Percentiles rank a stretch among this genome's conserved stretches.
Evolutionary conservation across 129 eudicot genomes (phyloP).

Genomic region (Helichrysum umbraculigerum): DNA sequence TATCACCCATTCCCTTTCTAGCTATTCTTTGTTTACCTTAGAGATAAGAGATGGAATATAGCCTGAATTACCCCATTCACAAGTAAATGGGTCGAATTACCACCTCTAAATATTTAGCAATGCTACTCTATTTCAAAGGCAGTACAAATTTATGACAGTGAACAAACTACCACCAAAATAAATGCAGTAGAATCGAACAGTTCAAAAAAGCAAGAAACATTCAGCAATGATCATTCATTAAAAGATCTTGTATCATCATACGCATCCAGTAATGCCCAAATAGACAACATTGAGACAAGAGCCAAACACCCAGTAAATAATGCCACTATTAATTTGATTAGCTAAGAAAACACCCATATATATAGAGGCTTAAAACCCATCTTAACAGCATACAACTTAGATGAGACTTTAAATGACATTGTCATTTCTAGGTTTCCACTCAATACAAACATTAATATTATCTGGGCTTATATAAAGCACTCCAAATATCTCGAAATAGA

Average conservation of each 20-base stretch:
- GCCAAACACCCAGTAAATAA: conserved; percentile 11
- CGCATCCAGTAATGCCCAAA: not conserved
- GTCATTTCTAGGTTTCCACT: not conserved
- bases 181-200: not conserved
- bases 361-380: not conserved
- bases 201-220: conserved; percentile 6
- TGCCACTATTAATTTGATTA: conserved; percentile 1
- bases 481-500: not conserved
- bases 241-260: not conserved
- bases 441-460: not conserved
- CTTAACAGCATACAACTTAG: not conserved
- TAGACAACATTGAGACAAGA: not conserved
- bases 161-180: conserved; percentile 20
- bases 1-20: not conserved
- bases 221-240: not conserved
- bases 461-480: not conserved
- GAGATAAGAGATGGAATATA: not conserved
- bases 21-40: not conserved
- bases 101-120: not conserved
- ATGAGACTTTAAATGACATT: not conserved
- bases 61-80: not conserved
- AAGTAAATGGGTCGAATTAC: not conserved
- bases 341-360: not conserved
- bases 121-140: not conserved
- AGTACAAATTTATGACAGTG: not conserved